Base-by-base conservation (phyloP, 1,284 basidiomycete species). In the Sanguinoderma infundibulare region DNA sequence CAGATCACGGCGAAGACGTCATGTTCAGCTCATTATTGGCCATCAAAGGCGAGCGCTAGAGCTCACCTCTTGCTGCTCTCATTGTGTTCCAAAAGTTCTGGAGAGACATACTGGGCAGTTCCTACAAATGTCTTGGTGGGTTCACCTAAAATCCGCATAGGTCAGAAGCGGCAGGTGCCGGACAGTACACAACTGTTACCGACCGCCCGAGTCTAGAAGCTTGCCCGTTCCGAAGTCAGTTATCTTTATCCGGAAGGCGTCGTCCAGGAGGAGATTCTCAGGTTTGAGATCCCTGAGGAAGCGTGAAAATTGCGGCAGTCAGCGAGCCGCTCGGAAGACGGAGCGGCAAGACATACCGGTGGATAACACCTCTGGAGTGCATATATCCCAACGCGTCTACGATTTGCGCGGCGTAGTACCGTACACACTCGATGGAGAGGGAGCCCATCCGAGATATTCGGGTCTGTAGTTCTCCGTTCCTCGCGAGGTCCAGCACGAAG, bases 201-300 rank as follows among this genome's bases (percentile, higher is more conserved):
- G 63, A 84, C 84, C 76, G 59, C 79, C 80, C 15, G 85, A 75
- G 66, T 87, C 86, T 52, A 96, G 79, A 66, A 97, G 83, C 78
- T 97, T 97, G 35, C 95, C 96, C 20, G 95, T 98, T 10, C 98
- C 98, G 77, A 99, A 99, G 77, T 99, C 98, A 30, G 96, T 95
- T 22, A 99, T 87, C 77, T 97, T 98, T 75, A 98, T 87, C 54
- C 95, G 87, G 78, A 89, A 92, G 22, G 89, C 83, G 53, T 87
- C 85, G 70, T 96, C 95, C 42, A 98, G 82, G 15, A 99, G 81
- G 44, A 98, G 84, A 75, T 98, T 98, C 76, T 98, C 95, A 1
- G 95, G 95, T 77, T 97, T 98, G 42, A 97, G 81, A 75, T 96
- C 94, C 38, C 87, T 88, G 73, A 26, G 32, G 52, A 44, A 28